Conservation (phyloP, 148 eudicot species). For the Nyssa sinensis region DNA sequence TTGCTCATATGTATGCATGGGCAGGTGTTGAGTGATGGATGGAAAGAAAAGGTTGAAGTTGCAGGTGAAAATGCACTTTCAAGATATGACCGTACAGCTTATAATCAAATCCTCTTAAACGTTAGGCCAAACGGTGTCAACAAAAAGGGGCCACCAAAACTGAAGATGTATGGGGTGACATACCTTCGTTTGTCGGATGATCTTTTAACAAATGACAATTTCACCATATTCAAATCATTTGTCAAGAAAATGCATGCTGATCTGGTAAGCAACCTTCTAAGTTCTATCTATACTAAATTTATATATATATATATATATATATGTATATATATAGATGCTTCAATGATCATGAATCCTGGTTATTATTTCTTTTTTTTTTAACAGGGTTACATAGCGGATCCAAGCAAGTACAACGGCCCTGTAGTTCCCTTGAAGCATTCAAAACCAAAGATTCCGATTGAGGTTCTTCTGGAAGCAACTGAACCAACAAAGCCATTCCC, state of each 20-base stretch:
- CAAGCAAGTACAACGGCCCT: slow-evolving; percentile 33
- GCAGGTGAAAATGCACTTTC: slow-evolving; percentile 92
- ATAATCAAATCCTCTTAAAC: slow-evolving; percentile 72
- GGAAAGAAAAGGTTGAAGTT: slow-evolving; percentile 63
- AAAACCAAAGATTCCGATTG: slow-evolving; percentile 52
- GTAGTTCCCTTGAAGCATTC: slow-evolving; percentile 43
- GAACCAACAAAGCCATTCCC: slow-evolving; percentile 47
- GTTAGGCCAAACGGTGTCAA: slow-evolving; percentile 79
- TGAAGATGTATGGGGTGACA: slow-evolving; percentile 63
- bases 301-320: too few species aligned
- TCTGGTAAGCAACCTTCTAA: slow-evolving; percentile 35
- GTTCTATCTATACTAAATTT: too few species aligned
- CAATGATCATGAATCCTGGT: background rate
- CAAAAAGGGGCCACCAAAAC: slow-evolving; percentile 52
- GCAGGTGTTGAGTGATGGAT: slow-evolving; percentile 77
- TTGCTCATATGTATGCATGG: slow-evolving; percentile 3
- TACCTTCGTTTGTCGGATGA: slow-evolving; percentile 74
- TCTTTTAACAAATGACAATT: slow-evolving; percentile 49
- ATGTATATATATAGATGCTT: background rate
- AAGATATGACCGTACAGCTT: slow-evolving; percentile 74
- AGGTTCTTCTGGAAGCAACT: slow-evolving; percentile 53
- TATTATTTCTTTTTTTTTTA: slow-evolving; percentile 5
- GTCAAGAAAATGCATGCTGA: slow-evolving; percentile 92
- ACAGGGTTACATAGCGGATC: slow-evolving; percentile 52
- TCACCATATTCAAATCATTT: slow-evolving; percentile 54